Percentiles rank a stretch among this genome's conserved stretches.
Conservation (phyloP, 2,329 filamentous ascomycete species). For the Simplicillium aogashimaense region DNA sequence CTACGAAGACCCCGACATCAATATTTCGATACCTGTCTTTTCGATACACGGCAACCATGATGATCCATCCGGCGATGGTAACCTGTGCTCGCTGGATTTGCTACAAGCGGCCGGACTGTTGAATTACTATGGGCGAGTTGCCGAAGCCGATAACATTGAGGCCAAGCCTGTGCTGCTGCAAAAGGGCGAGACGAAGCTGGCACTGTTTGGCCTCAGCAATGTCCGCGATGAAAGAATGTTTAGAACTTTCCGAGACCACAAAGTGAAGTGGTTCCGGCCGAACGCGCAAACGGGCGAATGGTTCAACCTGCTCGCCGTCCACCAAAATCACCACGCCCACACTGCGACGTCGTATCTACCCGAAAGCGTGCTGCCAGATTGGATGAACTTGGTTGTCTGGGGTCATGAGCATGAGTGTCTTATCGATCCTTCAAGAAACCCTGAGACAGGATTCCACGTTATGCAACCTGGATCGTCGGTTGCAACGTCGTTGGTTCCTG, state of each 20-base stretch:
- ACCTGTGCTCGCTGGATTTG: slow-evolving; percentile 82
- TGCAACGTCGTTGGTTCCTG: slow-evolving; percentile 81
- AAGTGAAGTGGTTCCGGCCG: slow-evolving; percentile 88
- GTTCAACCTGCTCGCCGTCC: slow-evolving; percentile 92
- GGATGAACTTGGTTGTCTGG: slow-evolving; percentile 88
- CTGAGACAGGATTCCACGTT: slow-evolving; percentile 84
- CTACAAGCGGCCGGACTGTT: slow-evolving; percentile 84
- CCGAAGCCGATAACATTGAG: slow-evolving; percentile 86
- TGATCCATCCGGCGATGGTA: slow-evolving; percentile 92
- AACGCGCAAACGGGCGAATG: slow-evolving; percentile 72
- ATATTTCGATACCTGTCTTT: slow-evolving; percentile 93
- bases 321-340: slow-evolving; percentile 92
- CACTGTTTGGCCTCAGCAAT: slow-evolving; percentile 89
- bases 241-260: slow-evolving; percentile 83
- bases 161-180: slow-evolving; percentile 88
- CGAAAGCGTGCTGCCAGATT: slow-evolving; percentile 84
- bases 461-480: slow-evolving; percentile 97
- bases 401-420: slow-evolving; percentile 96
- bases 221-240: slow-evolving; percentile 92
- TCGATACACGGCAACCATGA: slow-evolving; percentile 98
- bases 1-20: slow-evolving; percentile 95
- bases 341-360: slow-evolving; percentile 90
- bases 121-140: slow-evolving; percentile 91
- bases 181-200: slow-evolving; percentile 86
- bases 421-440: slow-evolving; percentile 74